Percentiles rank a stretch among this genome's conserved stretches.
These are phyloP conservation scores for Cantharellus cinnabarinus DNA, from an alignment of 768 basidiomycete species.

Conservation along the genomic window DNA sequence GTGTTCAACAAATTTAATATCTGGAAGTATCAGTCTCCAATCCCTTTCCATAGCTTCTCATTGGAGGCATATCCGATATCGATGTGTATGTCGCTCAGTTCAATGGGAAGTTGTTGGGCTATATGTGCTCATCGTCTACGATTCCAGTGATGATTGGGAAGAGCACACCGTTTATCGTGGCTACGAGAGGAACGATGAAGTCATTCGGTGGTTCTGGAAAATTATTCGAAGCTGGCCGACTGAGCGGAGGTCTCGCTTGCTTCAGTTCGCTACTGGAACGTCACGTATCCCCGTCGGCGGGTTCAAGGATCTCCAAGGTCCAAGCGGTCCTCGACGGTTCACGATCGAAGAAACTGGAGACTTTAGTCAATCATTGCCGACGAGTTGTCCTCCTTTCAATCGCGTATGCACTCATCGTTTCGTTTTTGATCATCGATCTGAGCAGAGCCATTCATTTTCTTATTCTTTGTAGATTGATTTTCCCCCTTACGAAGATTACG, in stretches of 20 bases:
- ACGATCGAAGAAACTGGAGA: constrained; percentile 99
- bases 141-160: constrained; percentile 80
- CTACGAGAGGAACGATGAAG: constrained; percentile 84
- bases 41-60: constrained; percentile 36
- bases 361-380: constrained; percentile 71
- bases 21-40: not conserved
- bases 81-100: constrained; percentile 50
- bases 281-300: constrained; percentile 96
- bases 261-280: constrained; percentile 95
- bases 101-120: not conserved
- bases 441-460: not conserved
- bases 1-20: constrained; percentile 3
- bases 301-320: constrained; percentile 96
- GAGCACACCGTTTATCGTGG: constrained; percentile 99
- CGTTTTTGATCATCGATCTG: not conserved
- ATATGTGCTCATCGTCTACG: constrained; percentile 1
- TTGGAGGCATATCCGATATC: constrained; percentile 99
- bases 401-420: constrained; percentile 11
- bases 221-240: constrained; percentile 94
- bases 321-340: constrained; percentile 88
- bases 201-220: constrained; percentile 99
- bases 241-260: constrained; percentile 85
- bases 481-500: constrained; percentile 95
- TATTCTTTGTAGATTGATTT: constrained; percentile 46
- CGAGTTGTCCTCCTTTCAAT: constrained; percentile 97